A percentile compares a stretch with the other conserved stretches of the same genome.
phyloP scores from a whole-genome alignment of 225 moss, liverwort and hornwort species.

The Pleurozium schreberi region DNA sequence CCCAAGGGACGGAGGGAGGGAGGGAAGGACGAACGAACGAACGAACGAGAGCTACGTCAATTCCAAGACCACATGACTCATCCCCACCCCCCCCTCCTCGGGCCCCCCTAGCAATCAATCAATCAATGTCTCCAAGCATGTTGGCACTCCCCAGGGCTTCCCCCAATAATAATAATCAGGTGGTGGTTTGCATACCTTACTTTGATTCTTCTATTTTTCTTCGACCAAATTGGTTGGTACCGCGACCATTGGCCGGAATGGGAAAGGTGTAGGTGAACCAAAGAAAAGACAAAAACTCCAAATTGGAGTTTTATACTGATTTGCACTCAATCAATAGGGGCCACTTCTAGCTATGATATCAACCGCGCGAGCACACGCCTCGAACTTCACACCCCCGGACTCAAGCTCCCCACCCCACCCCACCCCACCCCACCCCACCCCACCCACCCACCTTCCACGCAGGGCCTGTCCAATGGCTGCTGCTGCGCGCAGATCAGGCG shows the following conservation, averaged over 20 bases:
- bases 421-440: no score
- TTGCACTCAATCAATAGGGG: neutral
- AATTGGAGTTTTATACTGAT: neutral
- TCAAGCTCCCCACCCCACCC: no score
- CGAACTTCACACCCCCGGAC: neutral
- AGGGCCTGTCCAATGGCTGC: neutral
- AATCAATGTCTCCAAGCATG: neutral
- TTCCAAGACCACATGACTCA: neutral
- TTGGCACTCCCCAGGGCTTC: neutral
- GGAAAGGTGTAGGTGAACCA: neutral
- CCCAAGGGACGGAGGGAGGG: no score
- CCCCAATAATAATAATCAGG: neutral
- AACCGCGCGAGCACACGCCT: neutral
- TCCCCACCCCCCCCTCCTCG: no score
- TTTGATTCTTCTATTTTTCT: neutral
- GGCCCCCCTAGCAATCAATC: no score
- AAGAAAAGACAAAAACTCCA: neutral
- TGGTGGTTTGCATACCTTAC: neutral
- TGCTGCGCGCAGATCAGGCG: no score
- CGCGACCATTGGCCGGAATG: neutral
- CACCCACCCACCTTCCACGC: neutral
- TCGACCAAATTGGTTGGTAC: neutral
- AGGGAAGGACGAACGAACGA: no score
- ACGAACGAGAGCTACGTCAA: no score
- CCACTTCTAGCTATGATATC: neutral